Conservation (phyloP, 768 basidiomycete species). For the Boletus tomentosulus region DNA sequence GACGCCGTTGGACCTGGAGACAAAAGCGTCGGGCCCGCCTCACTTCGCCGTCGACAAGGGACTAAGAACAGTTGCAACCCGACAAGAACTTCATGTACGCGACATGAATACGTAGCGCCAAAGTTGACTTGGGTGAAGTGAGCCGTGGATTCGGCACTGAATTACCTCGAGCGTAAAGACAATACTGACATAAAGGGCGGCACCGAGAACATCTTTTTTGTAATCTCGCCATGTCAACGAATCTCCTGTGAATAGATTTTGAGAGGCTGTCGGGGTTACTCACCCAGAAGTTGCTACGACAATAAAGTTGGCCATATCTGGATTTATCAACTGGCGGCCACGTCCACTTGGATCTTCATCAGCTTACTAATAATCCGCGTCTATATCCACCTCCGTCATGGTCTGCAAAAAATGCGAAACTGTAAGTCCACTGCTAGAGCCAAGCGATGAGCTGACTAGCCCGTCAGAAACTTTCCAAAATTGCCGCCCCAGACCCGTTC, state of each 20-base stretch:
- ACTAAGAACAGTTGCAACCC: conserved; percentile 26
- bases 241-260: conserved; percentile 21
- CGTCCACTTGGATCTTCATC: background rate
- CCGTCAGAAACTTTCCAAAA: conserved; percentile 79
- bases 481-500: conserved; percentile 88
- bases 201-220: conserved; percentile 31
- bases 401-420: conserved; percentile 86
- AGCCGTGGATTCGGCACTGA: conserved; percentile 17
- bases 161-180: conserved; percentile 23
- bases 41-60: conserved; percentile 28
- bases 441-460: background rate
- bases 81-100: conserved; percentile 23
- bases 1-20: conserved; percentile 27
- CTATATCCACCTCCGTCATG: conserved; percentile 41
- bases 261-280: conserved; percentile 12
- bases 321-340: background rate
- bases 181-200: conserved; percentile 28
- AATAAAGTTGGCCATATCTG: conserved; percentile 27
- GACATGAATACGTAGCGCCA: conserved; percentile 26
- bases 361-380: conserved; percentile 18
- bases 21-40: conserved; percentile 33
- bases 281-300: conserved; percentile 21
- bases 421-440: conserved; percentile 36
- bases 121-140: conserved; percentile 16
- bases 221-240: conserved; percentile 34